These are phyloP conservation scores for Ampelocalamus luodianensis DNA, from an alignment of 176 grass and related monocot species.

Conservation along the genomic window DNA sequence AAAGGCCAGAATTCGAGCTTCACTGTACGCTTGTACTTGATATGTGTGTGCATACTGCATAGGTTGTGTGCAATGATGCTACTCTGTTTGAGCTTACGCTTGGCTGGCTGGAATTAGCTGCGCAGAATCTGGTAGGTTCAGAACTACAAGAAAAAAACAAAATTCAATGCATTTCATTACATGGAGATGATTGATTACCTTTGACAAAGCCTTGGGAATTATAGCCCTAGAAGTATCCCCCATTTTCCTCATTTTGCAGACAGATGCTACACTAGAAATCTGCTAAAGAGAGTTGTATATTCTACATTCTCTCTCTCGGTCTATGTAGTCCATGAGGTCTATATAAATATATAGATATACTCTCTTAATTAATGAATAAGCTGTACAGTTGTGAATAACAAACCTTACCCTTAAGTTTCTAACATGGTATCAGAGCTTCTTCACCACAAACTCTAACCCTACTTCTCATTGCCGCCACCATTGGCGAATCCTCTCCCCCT, in stretches of 20 bases:
- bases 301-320: too few relatives aligned
- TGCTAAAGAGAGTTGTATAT: too few relatives aligned
- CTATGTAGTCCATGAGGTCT: too few relatives aligned
- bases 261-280: neutral
- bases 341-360: too few relatives aligned
- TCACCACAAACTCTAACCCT: too few relatives aligned
- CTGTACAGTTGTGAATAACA: too few relatives aligned
- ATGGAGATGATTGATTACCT: neutral
- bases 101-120: neutral
- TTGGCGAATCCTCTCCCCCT: too few relatives aligned
- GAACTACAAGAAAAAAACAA: neutral
- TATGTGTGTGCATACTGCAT: neutral
- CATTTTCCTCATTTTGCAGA: neutral
- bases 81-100: neutral
- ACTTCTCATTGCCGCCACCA: too few relatives aligned
- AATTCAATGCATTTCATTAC: neutral
- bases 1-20: conserved; percentile 20
- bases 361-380: too few relatives aligned
- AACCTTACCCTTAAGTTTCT: too few relatives aligned
- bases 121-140: neutral
- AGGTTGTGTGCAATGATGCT: neutral
- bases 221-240: neutral
- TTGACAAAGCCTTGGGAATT: neutral
- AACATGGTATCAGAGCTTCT: too few relatives aligned
- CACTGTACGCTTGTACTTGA: neutral